Evolutionary conservation across 1,284 basidiomycete genomes (phyloP), one percentile per base, ranked within the genome.

Genomic region (Tylopilus orsonianus): DNA sequence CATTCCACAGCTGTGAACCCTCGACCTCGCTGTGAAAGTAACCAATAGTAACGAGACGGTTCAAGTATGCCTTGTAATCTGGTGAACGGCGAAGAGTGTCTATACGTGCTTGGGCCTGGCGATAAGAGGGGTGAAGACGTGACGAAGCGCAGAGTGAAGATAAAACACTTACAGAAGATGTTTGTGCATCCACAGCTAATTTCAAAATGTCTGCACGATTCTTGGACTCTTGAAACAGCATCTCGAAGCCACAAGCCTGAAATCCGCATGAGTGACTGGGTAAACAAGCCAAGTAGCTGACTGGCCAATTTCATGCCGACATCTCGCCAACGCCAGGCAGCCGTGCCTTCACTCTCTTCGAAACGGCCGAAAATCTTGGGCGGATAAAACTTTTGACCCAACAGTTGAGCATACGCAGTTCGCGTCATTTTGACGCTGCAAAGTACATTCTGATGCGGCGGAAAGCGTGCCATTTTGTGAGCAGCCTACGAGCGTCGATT

Each of bases 161-260:
- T 33, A 26, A 40, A 41, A 45, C 14, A 65, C 77, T 50, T 59
- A 87, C 86, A 14, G 78, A 79, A 50, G 74, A 74, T 27, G 67
- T 61, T 10, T 68, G 56, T 23, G 59, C 68, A 38, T 77, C 75
- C 22, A 66, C 49, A 19, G 65, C 73, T 9, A 62, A 59, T 36
- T 66, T 72, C 12, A 67, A 55, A 4, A 56, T 57, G 23, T 74
- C 72, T 51, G 65, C 66, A 53, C 73, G 75, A 57, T 71, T 68
- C 71, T 89, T 82, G 61, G 80, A 80, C 67, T 93, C 87, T 70
- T 93, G 81, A 67, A 89, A 97, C 44, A 95, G 77, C 79, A 97
- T 97, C 71, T 97, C 94, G 56, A 97, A 97, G 0, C 94, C 94
- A 54, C 90, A 92, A 4, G 92, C 85, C 90, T 93, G 57, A 18